A percentile compares a stretch with the other conserved stretches of the same genome.
These are phyloP conservation scores for Alternaria hordeiaustralica DNA, from an alignment of 2,329 filamentous ascomycete species.

Conservation along the genomic window DNA sequence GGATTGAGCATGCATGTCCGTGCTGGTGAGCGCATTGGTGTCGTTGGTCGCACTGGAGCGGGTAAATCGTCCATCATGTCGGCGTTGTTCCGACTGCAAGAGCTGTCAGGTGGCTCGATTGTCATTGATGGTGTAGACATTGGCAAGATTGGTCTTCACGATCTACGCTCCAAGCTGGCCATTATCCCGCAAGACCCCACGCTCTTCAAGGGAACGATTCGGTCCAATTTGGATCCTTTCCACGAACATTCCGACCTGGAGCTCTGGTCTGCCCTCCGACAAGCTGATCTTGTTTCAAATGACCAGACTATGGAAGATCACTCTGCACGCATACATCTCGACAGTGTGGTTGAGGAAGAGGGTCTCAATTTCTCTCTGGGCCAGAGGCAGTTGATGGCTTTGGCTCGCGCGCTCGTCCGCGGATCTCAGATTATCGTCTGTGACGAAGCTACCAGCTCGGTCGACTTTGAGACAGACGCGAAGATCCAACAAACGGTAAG, in stretches of 20 bases:
- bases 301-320: constrained; percentile 56
- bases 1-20: constrained; percentile 69
- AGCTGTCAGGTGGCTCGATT: constrained; percentile 56
- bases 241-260: constrained; percentile 77
- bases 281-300: constrained; percentile 71
- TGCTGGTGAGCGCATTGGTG: constrained; percentile 79
- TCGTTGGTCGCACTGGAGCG: constrained; percentile 81
- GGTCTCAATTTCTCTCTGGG: constrained; percentile 92
- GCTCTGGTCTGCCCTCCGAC: constrained; percentile 78
- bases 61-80: constrained; percentile 87
- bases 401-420: constrained; percentile 88
- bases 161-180: constrained; percentile 75
- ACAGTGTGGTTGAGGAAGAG: constrained; percentile 87
- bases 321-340: constrained; percentile 75
- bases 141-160: constrained; percentile 73
- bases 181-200: constrained; percentile 89
- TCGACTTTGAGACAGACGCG: constrained; percentile 84
- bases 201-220: constrained; percentile 79
- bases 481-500: constrained; percentile 91
- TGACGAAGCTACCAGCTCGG: constrained; percentile 79
- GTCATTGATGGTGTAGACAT: constrained; percentile 64
- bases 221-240: constrained; percentile 82
- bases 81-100: constrained; percentile 74
- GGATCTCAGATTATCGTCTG: constrained; percentile 92
- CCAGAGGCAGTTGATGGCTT: constrained; percentile 79